Conservation (phyloP, 1,284 basidiomycete species). For the Salmacisia buchloeana region DNA sequence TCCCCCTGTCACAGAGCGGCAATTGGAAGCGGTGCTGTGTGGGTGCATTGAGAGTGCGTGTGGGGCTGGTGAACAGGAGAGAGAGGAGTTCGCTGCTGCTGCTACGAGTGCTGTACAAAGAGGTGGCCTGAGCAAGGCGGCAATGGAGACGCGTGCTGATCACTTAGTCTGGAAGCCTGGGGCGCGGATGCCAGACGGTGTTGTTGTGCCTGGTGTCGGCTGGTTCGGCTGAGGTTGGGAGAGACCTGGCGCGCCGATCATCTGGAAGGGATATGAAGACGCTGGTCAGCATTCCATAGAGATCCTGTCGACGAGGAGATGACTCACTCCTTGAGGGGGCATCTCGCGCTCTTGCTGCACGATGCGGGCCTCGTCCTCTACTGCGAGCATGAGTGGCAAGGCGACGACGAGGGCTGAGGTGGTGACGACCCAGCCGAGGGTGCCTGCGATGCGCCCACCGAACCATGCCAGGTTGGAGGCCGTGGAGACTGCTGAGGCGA, state of each 20-base stretch:
- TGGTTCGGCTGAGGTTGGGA: background rate
- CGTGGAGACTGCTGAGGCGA: conserved; percentile 63
- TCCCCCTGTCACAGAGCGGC: too few relatives aligned
- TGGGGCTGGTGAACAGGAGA: too few relatives aligned
- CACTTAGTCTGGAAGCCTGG: background rate
- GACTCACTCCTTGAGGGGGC: conserved; percentile 61
- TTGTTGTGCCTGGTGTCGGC: background rate
- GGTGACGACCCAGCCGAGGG: conserved; percentile 87
- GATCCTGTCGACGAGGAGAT: background rate
- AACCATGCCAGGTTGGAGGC: conserved; percentile 59
- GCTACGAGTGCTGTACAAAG: too few relatives aligned
- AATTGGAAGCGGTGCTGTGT: too few relatives aligned
- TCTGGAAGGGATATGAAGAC: background rate
- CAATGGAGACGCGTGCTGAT: conserved; percentile 12
- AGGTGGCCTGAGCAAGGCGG: conserved; percentile 3
- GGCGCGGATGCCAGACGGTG: conserved; percentile 3
- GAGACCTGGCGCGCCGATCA: background rate
- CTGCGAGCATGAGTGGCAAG: conserved; percentile 79
- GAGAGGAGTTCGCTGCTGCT: too few relatives aligned
- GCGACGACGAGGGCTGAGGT: conserved; percentile 89
- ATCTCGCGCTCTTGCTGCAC: conserved; percentile 92
- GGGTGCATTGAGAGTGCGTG: too few relatives aligned
- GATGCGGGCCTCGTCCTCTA: conserved; percentile 93
- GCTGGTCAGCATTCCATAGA: background rate
- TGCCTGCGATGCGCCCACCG: conserved; percentile 70